Percentiles rank a stretch among this genome's conserved stretches.
phyloP scores from a whole-genome alignment of 1,284 basidiomycete genomes.

The Fomitopsis schrenkii region DNA sequence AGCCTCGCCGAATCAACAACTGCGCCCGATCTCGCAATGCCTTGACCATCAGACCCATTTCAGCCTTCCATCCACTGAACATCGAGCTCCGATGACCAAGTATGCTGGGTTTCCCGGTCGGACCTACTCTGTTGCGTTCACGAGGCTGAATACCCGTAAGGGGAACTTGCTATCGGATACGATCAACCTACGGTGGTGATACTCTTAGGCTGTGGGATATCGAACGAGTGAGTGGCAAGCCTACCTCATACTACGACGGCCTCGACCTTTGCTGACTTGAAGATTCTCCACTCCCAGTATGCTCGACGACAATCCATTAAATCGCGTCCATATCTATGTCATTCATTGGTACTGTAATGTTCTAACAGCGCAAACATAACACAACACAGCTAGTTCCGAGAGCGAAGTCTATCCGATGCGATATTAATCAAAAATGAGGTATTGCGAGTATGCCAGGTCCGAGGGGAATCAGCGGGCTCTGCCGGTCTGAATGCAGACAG shows the following conservation, averaged over 20 bases:
- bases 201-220: neutral
- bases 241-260: neutral
- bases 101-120: neutral
- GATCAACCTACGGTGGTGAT: neutral
- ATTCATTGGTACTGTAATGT: neutral
- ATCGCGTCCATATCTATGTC: no score
- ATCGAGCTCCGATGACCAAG: neutral
- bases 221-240: neutral
- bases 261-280: neutral
- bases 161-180: neutral
- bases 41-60: neutral
- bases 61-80: neutral
- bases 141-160: neutral
- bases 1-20: neutral
- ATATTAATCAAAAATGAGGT: neutral
- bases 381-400: neutral
- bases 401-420: neutral
- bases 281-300: neutral
- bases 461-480: neutral
- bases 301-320: neutral
- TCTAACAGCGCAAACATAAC: neutral
- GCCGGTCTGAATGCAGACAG: conserved; percentile 29
- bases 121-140: neutral
- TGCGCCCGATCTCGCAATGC: neutral
- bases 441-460: neutral